These are phyloP conservation scores for Globisporangium spinosum DNA, from an alignment of 352 stramenopile genomes.

Conservation along the genomic window DNA sequence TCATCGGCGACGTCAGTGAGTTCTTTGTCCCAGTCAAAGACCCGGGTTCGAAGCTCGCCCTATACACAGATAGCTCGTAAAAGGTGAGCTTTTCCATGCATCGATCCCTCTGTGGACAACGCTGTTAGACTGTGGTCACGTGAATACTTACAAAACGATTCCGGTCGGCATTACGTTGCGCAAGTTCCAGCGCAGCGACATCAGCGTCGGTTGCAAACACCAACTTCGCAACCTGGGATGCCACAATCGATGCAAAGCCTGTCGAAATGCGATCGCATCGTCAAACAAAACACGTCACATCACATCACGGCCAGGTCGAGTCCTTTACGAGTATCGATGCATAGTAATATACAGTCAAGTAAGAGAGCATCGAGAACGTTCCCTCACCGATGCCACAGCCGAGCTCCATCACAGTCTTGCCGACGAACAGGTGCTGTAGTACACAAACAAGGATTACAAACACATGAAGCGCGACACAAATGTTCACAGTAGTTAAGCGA, in stretches of 20 bases:
- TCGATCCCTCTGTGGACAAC: background rate
- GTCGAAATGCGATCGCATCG: background rate
- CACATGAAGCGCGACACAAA: background rate
- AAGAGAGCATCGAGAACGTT: too few species aligned
- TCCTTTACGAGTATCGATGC: too few species aligned
- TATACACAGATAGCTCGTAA: background rate
- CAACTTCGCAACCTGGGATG: constrained; percentile 26
- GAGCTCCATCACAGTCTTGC: constrained; percentile 42
- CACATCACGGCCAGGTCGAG: background rate
- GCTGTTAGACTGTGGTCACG: background rate
- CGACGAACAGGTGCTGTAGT: constrained; percentile 26
- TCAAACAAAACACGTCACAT: background rate
- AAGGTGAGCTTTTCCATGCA: background rate
- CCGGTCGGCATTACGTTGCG: constrained; percentile 30
- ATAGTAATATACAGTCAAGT: too few species aligned
- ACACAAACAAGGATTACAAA: background rate
- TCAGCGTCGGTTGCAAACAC: constrained; percentile 54
- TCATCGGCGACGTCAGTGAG: constrained; percentile 3
- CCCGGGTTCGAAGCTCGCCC: constrained; percentile 24
- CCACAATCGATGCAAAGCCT: constrained; percentile 48
- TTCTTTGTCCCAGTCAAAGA: constrained; percentile 23
- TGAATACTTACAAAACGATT: constrained; percentile 25
- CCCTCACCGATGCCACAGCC: constrained; percentile 47
- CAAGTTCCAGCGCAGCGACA: constrained; percentile 29
- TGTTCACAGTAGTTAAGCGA: constrained; percentile 4